Percentiles rank a stretch among this genome's conserved stretches.
Evolutionary conservation across 2,329 filamentous ascomycete genomes (phyloP).

Genomic region (Fusarium newnesense): DNA sequence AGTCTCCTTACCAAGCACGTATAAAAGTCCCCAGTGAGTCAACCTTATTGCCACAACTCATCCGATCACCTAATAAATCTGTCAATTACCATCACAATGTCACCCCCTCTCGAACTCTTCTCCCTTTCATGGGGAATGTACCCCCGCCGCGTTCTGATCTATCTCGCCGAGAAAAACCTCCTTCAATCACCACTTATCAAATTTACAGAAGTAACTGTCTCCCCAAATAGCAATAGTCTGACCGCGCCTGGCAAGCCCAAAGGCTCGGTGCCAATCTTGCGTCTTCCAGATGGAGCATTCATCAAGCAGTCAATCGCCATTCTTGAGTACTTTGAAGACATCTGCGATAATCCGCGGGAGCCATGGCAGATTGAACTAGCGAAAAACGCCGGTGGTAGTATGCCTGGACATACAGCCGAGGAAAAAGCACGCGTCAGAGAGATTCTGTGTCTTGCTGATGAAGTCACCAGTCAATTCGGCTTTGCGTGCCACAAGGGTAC

Average conservation of each 20-base stretch:
- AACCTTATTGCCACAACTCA: rapidly evolving
- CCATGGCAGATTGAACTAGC: slow-evolving; percentile 20
- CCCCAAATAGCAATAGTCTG: background rate
- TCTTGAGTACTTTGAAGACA: slow-evolving; percentile 32
- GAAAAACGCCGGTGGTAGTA: background rate
- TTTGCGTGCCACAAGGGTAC: slow-evolving; percentile 35
- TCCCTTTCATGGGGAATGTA: slow-evolving; percentile 25
- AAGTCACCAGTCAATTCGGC: slow-evolving; percentile 17
- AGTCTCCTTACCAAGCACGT: background rate
- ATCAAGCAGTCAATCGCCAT: slow-evolving; percentile 36
- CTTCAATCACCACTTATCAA: slow-evolving; percentile 10
- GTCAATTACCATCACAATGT: background rate
- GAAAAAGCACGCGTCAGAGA: slow-evolving; percentile 23
- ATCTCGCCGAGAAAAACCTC: slow-evolving; percentile 22
- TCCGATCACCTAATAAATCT: rapidly evolving
- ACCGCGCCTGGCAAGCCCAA: slow-evolving; percentile 21
- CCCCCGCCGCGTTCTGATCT: slow-evolving; percentile 24
- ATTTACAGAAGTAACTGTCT: background rate
- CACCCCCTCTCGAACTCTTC: slow-evolving; percentile 22
- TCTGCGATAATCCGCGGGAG: slow-evolving; percentile 10
- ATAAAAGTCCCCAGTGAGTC: background rate
- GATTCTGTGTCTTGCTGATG: slow-evolving; percentile 24
- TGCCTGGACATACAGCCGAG: slow-evolving; percentile 11
- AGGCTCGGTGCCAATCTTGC: slow-evolving; percentile 18
- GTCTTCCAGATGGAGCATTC: slow-evolving; percentile 25